A percentile compares a stretch with the other conserved stretches of the same genome.
phyloP scores from a whole-genome alignment of 345 rosid species.

The Lepidium didymum region DNA sequence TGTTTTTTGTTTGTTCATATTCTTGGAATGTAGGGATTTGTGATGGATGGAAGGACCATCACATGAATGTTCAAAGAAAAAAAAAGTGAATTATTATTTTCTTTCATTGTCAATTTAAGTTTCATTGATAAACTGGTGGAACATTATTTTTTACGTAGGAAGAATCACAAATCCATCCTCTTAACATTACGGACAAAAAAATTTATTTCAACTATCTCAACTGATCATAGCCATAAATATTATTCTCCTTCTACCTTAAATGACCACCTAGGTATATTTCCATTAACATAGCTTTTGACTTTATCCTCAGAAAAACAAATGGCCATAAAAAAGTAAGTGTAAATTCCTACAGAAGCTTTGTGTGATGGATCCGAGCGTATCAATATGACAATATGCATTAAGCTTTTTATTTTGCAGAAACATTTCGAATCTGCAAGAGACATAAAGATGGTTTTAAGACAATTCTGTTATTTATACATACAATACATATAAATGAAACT shows the following conservation, averaged over 20 bases:
- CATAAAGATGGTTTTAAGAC: no score
- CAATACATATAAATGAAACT: background rate
- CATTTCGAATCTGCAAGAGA: background rate
- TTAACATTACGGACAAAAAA: no score
- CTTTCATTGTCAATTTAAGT: no score
- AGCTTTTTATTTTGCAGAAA: background rate
- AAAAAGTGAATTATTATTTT: no score
- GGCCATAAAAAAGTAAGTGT: background rate
- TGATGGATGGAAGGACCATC: background rate
- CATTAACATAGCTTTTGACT: background rate
- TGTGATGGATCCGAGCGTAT: background rate
- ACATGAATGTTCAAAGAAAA: background rate
- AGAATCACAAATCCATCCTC: no score
- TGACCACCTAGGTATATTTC: background rate
- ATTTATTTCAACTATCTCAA: no score
- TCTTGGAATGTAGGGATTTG: conserved; percentile 13
- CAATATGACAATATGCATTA: background rate
- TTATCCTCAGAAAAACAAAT: no score
- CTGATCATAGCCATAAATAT: no score
- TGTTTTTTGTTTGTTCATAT: conserved; percentile 2
- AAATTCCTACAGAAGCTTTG: background rate
- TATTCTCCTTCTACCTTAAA: background rate
- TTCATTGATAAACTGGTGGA: no score
- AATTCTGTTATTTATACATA: background rate
- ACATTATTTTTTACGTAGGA: no score